phyloP scores from a whole-genome alignment of 2,329 filamentous ascomycete genomes.

The Cytospora leucostoma region DNA sequence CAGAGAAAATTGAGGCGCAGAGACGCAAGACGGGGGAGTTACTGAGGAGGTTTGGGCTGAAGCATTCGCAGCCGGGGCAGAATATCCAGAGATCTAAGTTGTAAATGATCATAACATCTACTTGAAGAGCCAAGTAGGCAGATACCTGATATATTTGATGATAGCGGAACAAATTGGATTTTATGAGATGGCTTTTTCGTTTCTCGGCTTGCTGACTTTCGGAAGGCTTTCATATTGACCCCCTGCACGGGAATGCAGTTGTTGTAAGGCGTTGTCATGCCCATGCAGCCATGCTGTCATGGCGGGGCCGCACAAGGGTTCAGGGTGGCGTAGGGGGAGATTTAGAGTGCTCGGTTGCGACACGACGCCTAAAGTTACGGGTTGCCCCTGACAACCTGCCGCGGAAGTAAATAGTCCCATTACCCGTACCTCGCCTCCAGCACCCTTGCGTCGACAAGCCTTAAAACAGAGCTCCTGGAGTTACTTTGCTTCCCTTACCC shows the following conservation, averaged over 20 bases:
- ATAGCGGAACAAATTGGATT: neutral
- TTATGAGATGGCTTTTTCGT: neutral
- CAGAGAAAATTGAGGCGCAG: conserved; percentile 65
- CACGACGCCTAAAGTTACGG: conserved; percentile 8
- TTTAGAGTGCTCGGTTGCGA: conserved; percentile 3
- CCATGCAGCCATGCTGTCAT: conserved; percentile 15
- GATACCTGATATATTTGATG: neutral
- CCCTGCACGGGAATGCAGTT: too few relatives aligned
- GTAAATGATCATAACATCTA: conserved; percentile 33
- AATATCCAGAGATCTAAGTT: conserved; percentile 53
- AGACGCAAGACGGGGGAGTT: conserved; percentile 65
- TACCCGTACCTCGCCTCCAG: neutral
- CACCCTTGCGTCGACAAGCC: neutral
- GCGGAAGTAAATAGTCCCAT: conserved; percentile 19
- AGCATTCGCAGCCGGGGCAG: conserved; percentile 51
- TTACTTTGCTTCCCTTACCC: neutral
- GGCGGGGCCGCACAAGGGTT: conserved; percentile 1
- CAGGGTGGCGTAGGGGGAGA: neutral
- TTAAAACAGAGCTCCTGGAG: conserved; percentile 13
- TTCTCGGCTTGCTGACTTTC: neutral
- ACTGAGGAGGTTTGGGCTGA: conserved; percentile 58
- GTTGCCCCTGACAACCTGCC: conserved; percentile 25
- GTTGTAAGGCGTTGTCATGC: neutral
- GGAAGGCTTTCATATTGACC: conserved; percentile 3
- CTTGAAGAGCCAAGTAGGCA: too few relatives aligned